These are phyloP conservation scores for Diaporthe sp. DNA, from an alignment of 2,329 filamentous ascomycete species.

Conservation along the genomic window DNA sequence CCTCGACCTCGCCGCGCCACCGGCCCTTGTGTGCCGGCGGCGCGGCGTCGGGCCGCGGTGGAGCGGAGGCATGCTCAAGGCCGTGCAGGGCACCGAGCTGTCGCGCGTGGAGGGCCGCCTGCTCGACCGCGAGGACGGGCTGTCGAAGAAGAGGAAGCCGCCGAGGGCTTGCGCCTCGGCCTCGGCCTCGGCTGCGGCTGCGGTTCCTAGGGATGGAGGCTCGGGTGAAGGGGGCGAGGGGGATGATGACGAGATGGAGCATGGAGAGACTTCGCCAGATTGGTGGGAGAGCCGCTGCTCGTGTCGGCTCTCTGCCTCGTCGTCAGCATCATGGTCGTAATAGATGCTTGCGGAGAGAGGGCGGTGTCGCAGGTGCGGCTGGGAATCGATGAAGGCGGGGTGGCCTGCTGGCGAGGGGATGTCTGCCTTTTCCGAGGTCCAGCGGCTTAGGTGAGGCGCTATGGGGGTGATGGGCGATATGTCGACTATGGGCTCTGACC, in stretches of 20 bases:
- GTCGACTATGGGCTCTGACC: slow-evolving; percentile 4
- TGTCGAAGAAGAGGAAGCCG: neutral
- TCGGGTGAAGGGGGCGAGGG: neutral
- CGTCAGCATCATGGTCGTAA: neutral
- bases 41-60: neutral
- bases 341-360: neutral
- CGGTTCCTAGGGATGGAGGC: neutral
- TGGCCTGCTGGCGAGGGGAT: slow-evolving; percentile 8
- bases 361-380: neutral
- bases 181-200: neutral
- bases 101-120: slow-evolving; percentile 9
- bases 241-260: neutral
- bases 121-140: slow-evolving; percentile 16
- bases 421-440: slow-evolving; percentile 22
- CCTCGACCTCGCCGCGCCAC: neutral
- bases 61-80: neutral
- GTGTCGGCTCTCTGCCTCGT: neutral
- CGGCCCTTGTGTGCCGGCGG: neutral
- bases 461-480: neutral
- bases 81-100: slow-evolving; percentile 17
- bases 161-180: too few species aligned
- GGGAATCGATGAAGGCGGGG: neutral
- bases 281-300: neutral
- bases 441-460: neutral
- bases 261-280: neutral